Evolutionary conservation across 2,329 filamentous ascomycete species (phyloP).

Genomic region (Pyrenochaeta sp.): DNA sequence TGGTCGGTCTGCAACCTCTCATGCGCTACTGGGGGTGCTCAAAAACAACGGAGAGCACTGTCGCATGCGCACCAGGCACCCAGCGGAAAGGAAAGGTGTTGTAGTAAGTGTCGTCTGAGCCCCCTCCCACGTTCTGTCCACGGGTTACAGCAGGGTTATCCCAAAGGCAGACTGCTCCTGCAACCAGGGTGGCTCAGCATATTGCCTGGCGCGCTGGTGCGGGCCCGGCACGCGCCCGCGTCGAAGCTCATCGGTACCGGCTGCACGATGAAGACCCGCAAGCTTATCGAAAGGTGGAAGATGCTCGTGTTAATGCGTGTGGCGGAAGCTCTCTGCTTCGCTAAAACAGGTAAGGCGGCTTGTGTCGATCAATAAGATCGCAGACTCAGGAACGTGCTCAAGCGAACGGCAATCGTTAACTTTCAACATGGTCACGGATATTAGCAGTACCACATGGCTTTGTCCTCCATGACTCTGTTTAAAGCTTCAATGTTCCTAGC

Average conservation of each 20-base stretch:
- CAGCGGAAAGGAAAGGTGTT: slow-evolving; percentile 10
- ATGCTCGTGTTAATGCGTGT: slow-evolving; percentile 20
- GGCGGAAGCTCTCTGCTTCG: slow-evolving; percentile 13
- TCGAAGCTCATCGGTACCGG: slow-evolving; percentile 10
- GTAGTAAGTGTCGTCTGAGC: slow-evolving; percentile 20
- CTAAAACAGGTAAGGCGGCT: slow-evolving; percentile 15
- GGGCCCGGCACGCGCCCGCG: slow-evolving; percentile 15
- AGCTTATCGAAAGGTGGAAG: slow-evolving; percentile 9
- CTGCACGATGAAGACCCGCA: slow-evolving; percentile 10
- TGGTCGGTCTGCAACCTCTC: slow-evolving; percentile 20
- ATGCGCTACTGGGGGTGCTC: slow-evolving; percentile 27
- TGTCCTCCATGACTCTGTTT: slow-evolving; percentile 2
- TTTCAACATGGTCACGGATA: slow-evolving; percentile 2
- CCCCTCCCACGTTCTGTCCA: slow-evolving; percentile 5
- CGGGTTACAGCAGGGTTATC: slow-evolving; percentile 16
- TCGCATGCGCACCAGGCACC: slow-evolving; percentile 26
- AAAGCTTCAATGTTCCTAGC: neutral
- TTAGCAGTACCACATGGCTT: slow-evolving; percentile 6
- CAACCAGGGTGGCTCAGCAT: slow-evolving; percentile 25
- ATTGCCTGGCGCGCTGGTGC: slow-evolving; percentile 14
- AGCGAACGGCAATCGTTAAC: slow-evolving; percentile 18
- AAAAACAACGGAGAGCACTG: slow-evolving; percentile 13
- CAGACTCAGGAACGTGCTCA: slow-evolving; percentile 31
- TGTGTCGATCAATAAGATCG: slow-evolving; percentile 28
- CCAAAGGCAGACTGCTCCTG: slow-evolving; percentile 17